phyloP scores from a whole-genome alignment of 2,329 filamentous ascomycete genomes.

The Amphichorda felina region DNA sequence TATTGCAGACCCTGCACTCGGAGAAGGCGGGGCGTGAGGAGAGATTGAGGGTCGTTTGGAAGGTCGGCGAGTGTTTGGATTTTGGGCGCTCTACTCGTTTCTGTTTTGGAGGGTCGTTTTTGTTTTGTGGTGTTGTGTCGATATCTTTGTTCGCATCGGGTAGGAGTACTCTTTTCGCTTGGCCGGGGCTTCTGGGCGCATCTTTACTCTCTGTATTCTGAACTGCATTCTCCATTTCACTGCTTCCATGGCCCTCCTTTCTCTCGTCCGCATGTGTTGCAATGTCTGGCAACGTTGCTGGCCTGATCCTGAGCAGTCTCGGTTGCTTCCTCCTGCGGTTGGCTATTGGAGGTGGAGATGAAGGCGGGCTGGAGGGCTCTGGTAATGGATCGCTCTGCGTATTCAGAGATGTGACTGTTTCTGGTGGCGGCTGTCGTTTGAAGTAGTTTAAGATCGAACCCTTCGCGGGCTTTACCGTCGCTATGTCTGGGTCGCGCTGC shows the following conservation, averaged over 20 bases:
- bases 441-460: constrained; percentile 29
- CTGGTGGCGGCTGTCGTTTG: constrained; percentile 15
- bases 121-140: not conserved
- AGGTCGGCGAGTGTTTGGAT: constrained; percentile 9
- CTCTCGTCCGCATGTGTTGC: not conserved
- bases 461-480: constrained; percentile 9
- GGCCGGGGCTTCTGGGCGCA: not conserved
- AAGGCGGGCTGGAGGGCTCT: constrained; percentile 1
- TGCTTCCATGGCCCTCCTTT: not conserved
- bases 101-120: not conserved
- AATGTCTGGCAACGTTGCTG: constrained; percentile 3
- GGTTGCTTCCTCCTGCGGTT: constrained; percentile 6
- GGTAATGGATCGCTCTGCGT: not conserved
- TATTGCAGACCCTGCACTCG: constrained; percentile 29
- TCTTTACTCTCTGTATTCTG: not conserved
- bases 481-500: not conserved
- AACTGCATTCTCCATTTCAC: not conserved
- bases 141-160: too few species aligned
- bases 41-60: constrained; percentile 32
- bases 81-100: constrained; percentile 2
- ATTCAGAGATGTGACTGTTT: not conserved
- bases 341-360: constrained; percentile 2
- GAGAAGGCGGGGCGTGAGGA: constrained; percentile 27
- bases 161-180: too few species aligned
- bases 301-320: constrained; percentile 7